Evolutionary conservation across 2,329 filamentous ascomycete species (phyloP).

Genomic region (Hypomyces rosellus): DNA sequence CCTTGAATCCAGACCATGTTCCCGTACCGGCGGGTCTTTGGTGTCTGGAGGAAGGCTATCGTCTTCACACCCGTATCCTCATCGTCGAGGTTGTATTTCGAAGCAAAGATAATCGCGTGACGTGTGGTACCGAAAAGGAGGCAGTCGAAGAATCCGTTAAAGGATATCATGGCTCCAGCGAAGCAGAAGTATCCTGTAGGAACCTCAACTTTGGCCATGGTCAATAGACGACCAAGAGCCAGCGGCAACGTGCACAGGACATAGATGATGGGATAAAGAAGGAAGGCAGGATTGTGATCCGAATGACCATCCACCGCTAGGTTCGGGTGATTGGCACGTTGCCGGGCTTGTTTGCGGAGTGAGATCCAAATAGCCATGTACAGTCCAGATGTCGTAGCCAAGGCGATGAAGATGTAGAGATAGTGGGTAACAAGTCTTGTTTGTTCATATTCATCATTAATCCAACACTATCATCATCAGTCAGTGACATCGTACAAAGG

Average conservation of each 20-base stretch:
- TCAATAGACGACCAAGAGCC: conserved; percentile 56
- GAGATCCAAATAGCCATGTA: conserved; percentile 37
- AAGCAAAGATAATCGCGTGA: conserved; percentile 45
- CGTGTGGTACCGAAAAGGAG: conserved; percentile 47
- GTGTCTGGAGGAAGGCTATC: conserved; percentile 43
- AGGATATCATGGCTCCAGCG: conserved; percentile 52
- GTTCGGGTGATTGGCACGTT: conserved; percentile 8
- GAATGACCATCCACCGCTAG: conserved; percentile 15
- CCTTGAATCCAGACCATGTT: conserved; percentile 36
- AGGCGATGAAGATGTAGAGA: conserved; percentile 52
- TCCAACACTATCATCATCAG: conserved; percentile 48
- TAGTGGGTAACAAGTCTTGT: conserved; percentile 58
- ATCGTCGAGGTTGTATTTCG: conserved; percentile 28
- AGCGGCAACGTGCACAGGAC: conserved; percentile 62
- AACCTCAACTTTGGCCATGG: conserved; percentile 49
- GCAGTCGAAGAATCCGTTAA: conserved; percentile 50
- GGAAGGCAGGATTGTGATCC: conserved; percentile 46
- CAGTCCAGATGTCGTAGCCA: conserved; percentile 31
- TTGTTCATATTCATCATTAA: conserved; percentile 46
- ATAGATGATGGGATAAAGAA: conserved; percentile 64
- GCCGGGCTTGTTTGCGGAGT: conserved; percentile 24
- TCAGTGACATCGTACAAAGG: neutral
- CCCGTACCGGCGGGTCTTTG: conserved; percentile 31
- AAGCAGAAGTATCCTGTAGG: conserved; percentile 52
- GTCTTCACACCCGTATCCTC: conserved; percentile 45